Conservation (phyloP, 306 rosid genomes). For the Erythrophleum fordii region DNA sequence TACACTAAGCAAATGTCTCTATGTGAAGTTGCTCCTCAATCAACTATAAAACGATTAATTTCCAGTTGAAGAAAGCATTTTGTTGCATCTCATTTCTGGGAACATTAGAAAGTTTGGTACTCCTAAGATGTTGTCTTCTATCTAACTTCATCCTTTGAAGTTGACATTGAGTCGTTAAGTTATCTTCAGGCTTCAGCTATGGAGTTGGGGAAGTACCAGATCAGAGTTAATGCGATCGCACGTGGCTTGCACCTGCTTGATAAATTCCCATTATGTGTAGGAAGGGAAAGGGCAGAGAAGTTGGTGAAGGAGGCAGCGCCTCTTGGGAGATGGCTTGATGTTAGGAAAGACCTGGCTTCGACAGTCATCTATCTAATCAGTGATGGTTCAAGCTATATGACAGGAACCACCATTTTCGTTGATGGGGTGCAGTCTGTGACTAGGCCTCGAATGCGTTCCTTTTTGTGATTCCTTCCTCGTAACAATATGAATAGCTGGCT, state of each 20-base stretch:
- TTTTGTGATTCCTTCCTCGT: slow-evolving; percentile 53
- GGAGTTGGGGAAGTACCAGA: slow-evolving; percentile 22
- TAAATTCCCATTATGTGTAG: slow-evolving; percentile 65
- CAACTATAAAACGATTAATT: neutral
- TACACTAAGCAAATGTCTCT: neutral
- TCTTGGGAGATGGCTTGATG: slow-evolving; percentile 78
- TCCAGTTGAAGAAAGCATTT: neutral
- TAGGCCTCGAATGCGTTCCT: slow-evolving; percentile 92
- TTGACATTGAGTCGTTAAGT: neutral
- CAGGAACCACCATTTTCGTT: slow-evolving; percentile 88
- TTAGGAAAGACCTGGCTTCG: slow-evolving; percentile 66
- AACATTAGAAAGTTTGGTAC: neutral
- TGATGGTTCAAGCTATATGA: slow-evolving; percentile 86
- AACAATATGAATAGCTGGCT: neutral
- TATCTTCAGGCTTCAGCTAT: slow-evolving; percentile 7
- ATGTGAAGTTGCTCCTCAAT: slow-evolving; percentile 14
- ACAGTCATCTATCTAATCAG: slow-evolving; percentile 78
- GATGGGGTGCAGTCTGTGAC: slow-evolving; percentile 91
- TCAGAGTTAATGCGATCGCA: slow-evolving; percentile 49
- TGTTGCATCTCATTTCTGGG: neutral
- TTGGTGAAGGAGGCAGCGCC: slow-evolving; percentile 54
- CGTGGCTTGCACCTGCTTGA: slow-evolving; percentile 82
- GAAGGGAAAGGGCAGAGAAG: slow-evolving; percentile 39
- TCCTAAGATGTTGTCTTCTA: neutral
- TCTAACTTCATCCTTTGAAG: neutral